Conservation (phyloP, 805 yeast genomes). For the Grigorovia yakushimaensis region DNA sequence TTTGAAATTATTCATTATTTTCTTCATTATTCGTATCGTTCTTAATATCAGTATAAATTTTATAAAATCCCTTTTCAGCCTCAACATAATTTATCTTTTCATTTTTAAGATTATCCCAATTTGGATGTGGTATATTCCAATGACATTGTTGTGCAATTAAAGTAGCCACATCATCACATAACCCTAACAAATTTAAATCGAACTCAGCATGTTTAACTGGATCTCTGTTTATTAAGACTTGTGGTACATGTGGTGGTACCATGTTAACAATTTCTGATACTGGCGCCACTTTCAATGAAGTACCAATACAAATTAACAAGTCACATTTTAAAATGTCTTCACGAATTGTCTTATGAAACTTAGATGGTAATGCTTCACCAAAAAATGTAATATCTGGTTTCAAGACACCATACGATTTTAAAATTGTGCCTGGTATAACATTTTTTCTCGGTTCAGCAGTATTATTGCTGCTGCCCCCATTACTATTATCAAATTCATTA, state of each 20-base stretch:
- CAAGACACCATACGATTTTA: slow-evolving; percentile 66
- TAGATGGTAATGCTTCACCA: slow-evolving; percentile 74
- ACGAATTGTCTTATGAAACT: slow-evolving; percentile 49
- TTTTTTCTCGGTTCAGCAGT: not conserved
- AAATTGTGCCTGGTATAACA: slow-evolving; percentile 8
- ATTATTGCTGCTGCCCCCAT: not conserved
- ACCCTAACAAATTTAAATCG: slow-evolving; percentile 68
- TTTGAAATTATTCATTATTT: no score
- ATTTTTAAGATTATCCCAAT: slow-evolving; percentile 30
- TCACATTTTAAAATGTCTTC: slow-evolving; percentile 65
- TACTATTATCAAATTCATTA: slow-evolving; percentile 2
- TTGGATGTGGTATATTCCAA: slow-evolving; percentile 53
- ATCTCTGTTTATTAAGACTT: slow-evolving; percentile 68
- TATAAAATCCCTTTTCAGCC: slow-evolving; percentile 25
- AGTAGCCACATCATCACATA: slow-evolving; percentile 73
- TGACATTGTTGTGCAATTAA: slow-evolving; percentile 47
- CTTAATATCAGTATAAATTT: slow-evolving; percentile 6
- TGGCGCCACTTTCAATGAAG: slow-evolving; percentile 89
- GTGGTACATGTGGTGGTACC: slow-evolving; percentile 61
- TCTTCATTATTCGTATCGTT: not conserved
- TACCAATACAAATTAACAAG: slow-evolving; percentile 74
- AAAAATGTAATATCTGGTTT: slow-evolving; percentile 92
- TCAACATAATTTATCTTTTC: slow-evolving; percentile 15
- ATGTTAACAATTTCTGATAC: slow-evolving; percentile 76
- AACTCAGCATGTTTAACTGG: slow-evolving; percentile 71